phyloP scores from a whole-genome alignment of 83 land plant species.

The Picea engelmannii region DNA sequence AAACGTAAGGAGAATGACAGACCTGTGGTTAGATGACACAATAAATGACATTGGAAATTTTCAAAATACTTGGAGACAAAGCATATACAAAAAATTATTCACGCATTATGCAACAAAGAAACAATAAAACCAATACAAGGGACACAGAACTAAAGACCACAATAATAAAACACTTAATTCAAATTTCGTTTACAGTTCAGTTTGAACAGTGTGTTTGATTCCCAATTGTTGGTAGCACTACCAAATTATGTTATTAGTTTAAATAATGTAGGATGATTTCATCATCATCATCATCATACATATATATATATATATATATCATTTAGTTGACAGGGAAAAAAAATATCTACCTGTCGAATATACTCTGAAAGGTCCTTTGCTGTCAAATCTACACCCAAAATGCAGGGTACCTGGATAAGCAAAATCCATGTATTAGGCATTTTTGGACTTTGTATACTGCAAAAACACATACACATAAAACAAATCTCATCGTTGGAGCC shows the following conservation, averaged over 20 bases:
- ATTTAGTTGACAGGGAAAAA: no score
- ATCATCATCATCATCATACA: no score
- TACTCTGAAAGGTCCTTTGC: slow-evolving; percentile 79
- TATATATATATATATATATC: not conserved
- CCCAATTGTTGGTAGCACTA: no score
- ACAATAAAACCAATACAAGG: not conserved
- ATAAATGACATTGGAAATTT: not conserved
- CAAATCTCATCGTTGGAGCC: not conserved
- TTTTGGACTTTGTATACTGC: not conserved
- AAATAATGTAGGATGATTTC: not conserved
- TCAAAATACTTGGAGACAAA: not conserved
- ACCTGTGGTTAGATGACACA: not conserved
- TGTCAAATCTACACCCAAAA: slow-evolving; percentile 73
- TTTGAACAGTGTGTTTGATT: no score
- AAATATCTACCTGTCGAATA: slow-evolving; percentile 68
- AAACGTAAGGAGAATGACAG: not conserved
- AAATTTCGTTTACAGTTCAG: not conserved
- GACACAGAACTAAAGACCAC: not conserved
- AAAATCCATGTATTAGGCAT: not conserved
- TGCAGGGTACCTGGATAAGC: slow-evolving; percentile 79
- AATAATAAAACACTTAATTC: no score
- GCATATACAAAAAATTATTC: not conserved
- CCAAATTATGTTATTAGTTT: not conserved
- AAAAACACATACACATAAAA: not conserved
- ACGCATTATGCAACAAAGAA: not conserved